Evolutionary conservation across 768 basidiomycete species (phyloP).

Genomic region (Naganishia antarctica): DNA sequence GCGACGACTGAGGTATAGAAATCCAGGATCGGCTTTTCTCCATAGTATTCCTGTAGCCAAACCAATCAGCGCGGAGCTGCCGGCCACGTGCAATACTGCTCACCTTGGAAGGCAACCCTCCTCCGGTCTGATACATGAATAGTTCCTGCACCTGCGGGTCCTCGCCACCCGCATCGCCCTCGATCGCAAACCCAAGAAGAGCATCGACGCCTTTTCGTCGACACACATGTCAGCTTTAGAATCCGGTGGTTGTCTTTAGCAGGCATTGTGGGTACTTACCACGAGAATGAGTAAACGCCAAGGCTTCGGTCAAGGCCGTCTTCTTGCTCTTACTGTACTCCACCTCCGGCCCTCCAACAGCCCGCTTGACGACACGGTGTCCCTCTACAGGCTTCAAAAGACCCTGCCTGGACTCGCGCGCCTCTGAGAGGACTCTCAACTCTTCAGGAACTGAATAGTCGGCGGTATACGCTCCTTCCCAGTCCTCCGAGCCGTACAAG

Average conservation of each 20-base stretch:
- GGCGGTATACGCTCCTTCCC: constrained; percentile 36
- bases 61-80: background rate
- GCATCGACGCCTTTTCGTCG: constrained; percentile 61
- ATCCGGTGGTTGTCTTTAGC: constrained; percentile 8
- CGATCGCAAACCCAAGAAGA: constrained; percentile 74
- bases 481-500: constrained; percentile 31
- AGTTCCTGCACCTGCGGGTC: constrained; percentile 81
- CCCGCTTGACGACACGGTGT: background rate
- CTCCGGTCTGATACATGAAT: constrained; percentile 73
- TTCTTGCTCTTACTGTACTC: constrained; percentile 19
- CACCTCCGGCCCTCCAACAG: background rate
- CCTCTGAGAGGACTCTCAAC: constrained; percentile 17
- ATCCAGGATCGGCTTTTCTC: constrained; percentile 65
- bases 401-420: background rate
- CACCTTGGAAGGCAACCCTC: constrained; percentile 85
- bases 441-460: constrained; percentile 36
- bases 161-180: constrained; percentile 72
- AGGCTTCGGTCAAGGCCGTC: constrained; percentile 66
- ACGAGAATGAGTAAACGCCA: constrained; percentile 80
- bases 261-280: constrained; percentile 53
- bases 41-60: constrained; percentile 71
- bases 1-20: constrained; percentile 67
- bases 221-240: constrained; percentile 2
- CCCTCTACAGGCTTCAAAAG: background rate
- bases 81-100: constrained; percentile 17